A percentile compares a stretch with the other conserved stretches of the same genome.
These are phyloP conservation scores for Wickerhamiella kazuoi DNA, from an alignment of 805 yeast genomes.

Conservation along the genomic window DNA sequence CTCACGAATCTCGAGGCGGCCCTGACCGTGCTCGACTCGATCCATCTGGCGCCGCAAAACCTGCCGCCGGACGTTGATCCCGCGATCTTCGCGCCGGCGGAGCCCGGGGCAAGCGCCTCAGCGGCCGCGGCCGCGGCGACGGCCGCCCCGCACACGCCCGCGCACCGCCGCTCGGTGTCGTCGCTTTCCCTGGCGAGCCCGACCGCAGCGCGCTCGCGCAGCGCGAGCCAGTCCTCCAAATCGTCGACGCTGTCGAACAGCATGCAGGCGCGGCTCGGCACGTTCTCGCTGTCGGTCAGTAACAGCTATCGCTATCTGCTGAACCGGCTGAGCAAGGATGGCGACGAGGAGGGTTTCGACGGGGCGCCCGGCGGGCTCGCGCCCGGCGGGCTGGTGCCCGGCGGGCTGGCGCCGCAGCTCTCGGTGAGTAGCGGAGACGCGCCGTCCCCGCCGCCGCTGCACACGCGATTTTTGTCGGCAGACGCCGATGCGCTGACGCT, in stretches of 20 bases:
- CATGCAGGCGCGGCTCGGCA: conserved; percentile 17
- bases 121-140: conserved; percentile 7
- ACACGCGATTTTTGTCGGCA: conserved; percentile 11
- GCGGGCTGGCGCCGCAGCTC: neutral
- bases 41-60: conserved; percentile 15
- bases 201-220: conserved; percentile 7
- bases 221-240: conserved; percentile 17
- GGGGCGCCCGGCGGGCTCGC: neutral
- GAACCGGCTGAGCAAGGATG: conserved; percentile 7
- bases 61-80: conserved; percentile 18
- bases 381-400: neutral
- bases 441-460: conserved; percentile 4
- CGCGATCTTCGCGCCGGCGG: conserved; percentile 10
- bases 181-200: neutral
- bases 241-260: conserved; percentile 17
- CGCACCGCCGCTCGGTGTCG: neutral
- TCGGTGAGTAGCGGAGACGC: neutral
- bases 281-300: conserved; percentile 13
- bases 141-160: neutral
- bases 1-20: conserved; percentile 29
- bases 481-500: conserved; percentile 20
- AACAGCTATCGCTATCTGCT: conserved; percentile 19
- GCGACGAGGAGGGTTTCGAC: neutral
- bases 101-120: neutral
- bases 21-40: conserved; percentile 22